Evolutionary conservation across 1,139 yeast species (phyloP), one percentile per base, ranked within the genome.

Genomic region (Lodderomyces margitis): DNA sequence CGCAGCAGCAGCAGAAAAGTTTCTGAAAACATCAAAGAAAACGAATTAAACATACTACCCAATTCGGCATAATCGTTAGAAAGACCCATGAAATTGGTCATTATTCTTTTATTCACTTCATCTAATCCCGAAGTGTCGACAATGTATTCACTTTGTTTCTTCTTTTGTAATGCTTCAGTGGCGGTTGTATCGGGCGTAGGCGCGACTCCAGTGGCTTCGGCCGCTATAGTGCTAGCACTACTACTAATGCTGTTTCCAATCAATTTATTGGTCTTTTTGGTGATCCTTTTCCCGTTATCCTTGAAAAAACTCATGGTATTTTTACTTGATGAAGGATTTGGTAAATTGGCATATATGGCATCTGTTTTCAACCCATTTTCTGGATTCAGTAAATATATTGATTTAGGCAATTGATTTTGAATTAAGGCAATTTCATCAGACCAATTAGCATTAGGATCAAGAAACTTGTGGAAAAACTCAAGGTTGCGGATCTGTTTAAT

Each of bases 371-470:
- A 56, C 0, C 75, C 76, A 49, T 73, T 71, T 75, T 79, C 62
- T 59, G 81, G 59, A 76, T 85, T 51, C 88, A 85, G 55, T 44
- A 58, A 61, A 45, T 70, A 72, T 2, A 69, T 63, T 12, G 70
- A 64, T 45, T 66, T 68, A 2, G 78, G 77, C 24, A 73, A 56
- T 44, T 70, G 75, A 42, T 63, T 62, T 19, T 58, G 55, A 8
- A 72, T 64, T 28, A 72, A 52, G 12, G 61, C 47, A 14, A 68
- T 70, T 51, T 78, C 83, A 47, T 72, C 78, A 20, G 70, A 62
- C 95, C 95, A 91, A 53, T 83, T 83, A 3, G 87, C 80, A 50
- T 84, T 83, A 5, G 97, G 95, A 56, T 89, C 95, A 48, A 91
- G 63, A 56, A 91, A 91, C 56, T 84, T 81, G 31, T 80, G 75